A percentile compares a stretch with the other conserved stretches of the same genome.
phyloP scores from a whole-genome alignment of 2,329 filamentous ascomycete genomes.

The Pyrenochaeta sp. region DNA sequence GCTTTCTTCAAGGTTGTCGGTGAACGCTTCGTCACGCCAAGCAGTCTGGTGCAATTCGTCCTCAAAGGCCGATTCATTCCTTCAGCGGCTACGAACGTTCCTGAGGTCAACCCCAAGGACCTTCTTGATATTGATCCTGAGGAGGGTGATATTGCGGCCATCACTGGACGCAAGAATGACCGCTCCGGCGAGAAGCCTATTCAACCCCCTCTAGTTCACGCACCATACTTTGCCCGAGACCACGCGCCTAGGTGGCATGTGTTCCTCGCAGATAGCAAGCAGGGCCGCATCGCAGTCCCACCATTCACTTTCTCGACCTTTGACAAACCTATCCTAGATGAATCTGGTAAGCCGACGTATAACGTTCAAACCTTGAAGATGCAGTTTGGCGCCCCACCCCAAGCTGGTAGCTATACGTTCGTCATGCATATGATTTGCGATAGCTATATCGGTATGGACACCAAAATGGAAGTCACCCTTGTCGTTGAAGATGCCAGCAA shows the following conservation, averaged over 20 bases:
- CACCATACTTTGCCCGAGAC: slow-evolving; percentile 88
- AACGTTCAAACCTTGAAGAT: slow-evolving; percentile 96
- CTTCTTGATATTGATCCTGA: slow-evolving; percentile 91
- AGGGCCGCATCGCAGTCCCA: slow-evolving; percentile 94
- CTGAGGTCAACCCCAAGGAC: slow-evolving; percentile 77
- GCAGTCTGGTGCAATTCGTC: slow-evolving; percentile 90
- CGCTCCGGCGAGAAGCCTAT: slow-evolving; percentile 70
- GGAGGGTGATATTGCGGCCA: slow-evolving; percentile 87
- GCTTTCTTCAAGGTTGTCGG: slow-evolving; percentile 99
- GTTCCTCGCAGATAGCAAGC: slow-evolving; percentile 92
- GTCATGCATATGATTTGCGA: slow-evolving; percentile 94
- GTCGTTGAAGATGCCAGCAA: slow-evolving; percentile 89
- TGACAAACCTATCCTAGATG: slow-evolving; percentile 84
- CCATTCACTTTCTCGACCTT: slow-evolving; percentile 95
- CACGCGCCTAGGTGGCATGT: slow-evolving; percentile 92
- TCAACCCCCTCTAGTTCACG: slow-evolving; percentile 84
- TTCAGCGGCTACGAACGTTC: slow-evolving; percentile 78
- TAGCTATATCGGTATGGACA: slow-evolving; percentile 93
- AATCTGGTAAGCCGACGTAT: slow-evolving; percentile 85
- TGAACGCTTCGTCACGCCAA: slow-evolving; percentile 90
- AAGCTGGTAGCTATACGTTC: slow-evolving; percentile 92
- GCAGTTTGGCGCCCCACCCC: slow-evolving; percentile 93
- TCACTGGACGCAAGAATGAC: slow-evolving; percentile 76
- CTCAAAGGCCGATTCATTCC: slow-evolving; percentile 95
- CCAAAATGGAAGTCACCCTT: slow-evolving; percentile 87